Evolutionary conservation across 345 rosid genomes (phyloP), one percentile per base, ranked within the genome.

Genomic region (Cochlearia excelsa): DNA sequence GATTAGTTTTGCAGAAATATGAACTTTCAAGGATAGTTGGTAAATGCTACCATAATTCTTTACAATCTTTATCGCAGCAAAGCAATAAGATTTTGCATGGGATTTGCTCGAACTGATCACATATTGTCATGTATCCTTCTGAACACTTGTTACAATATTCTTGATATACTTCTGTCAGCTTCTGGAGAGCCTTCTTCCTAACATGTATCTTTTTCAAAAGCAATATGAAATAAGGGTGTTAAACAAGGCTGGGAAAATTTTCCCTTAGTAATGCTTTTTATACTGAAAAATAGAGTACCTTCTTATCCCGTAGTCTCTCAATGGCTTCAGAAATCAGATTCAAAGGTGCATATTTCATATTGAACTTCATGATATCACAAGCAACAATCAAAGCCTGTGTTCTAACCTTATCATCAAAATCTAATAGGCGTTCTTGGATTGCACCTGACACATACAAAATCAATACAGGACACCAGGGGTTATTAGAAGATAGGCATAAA

Each of bases 241-340:
- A 23, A 46, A 38, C 51, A 31, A 31, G 40, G 30, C 50, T 51
- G 28, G 43, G 39, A 45, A 26, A 61, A 37, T 1, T 7, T 16
- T 9, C 23, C 37, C 43, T 45, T 8, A 9, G 31, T 30, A 51
- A 64, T 3, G 34, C 60, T 9, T 51, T 50, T 45, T 52, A 58
- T 34, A 46, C 63, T 48, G 37, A 10, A 54, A 61, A 26, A 1
- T 57, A 39, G 51, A 51, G 27, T 77, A 81, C 98, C 95, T 87
- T 92, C 85, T 89, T 92, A 79, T 92, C 97, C 72, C 97, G 79
- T 64, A 92, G 89, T 59, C 98, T 86, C 74, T 92, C 94, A 61
- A 69, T 66, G 48, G 81, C 76, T 74, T 77, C 85, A 74, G 79
- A 79, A 73, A 86, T 72, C 44, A 92, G 57, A 63, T 67, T 79